Percentiles rank a stretch among this genome's conserved stretches.
Evolutionary conservation across 2,329 filamentous ascomycete genomes (phyloP).

Genomic region (Trichoderma sp.): DNA sequence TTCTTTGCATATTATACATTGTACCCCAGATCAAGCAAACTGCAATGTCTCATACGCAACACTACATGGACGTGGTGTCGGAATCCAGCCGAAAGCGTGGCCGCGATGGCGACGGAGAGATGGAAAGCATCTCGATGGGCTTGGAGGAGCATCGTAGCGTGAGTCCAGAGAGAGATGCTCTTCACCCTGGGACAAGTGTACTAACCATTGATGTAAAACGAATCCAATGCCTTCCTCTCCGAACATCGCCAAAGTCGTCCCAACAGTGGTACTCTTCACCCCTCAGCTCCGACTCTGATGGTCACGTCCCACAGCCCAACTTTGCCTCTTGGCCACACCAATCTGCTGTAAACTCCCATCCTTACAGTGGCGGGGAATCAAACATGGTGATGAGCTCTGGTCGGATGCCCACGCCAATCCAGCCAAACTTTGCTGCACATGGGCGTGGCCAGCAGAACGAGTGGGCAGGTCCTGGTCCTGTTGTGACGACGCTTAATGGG

Average conservation of each 20-base stretch:
- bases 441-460: slow-evolving; percentile 55
- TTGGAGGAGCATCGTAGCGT: slow-evolving; percentile 55
- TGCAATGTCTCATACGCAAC: slow-evolving; percentile 42
- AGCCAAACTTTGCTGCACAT: slow-evolving; percentile 58
- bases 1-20: slow-evolving; percentile 7
- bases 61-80: slow-evolving; percentile 35
- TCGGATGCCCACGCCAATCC: slow-evolving; percentile 62
- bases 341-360: slow-evolving; percentile 23
- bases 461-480: slow-evolving; percentile 37
- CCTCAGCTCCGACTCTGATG: slow-evolving; percentile 44
- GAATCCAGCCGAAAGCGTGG: slow-evolving; percentile 47
- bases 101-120: slow-evolving; percentile 49
- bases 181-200: not conserved
- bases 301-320: slow-evolving; percentile 34
- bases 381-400: slow-evolving; percentile 54
- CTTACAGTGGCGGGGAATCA: slow-evolving; percentile 45
- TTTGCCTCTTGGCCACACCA: slow-evolving; percentile 38
- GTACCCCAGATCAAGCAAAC: not conserved
- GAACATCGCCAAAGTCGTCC: slow-evolving; percentile 43
- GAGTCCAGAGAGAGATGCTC: slow-evolving; percentile 28
- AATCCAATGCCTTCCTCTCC: slow-evolving; percentile 53
- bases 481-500: slow-evolving; percentile 38
- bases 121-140: slow-evolving; percentile 40
- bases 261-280: slow-evolving; percentile 36
- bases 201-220: slow-evolving; percentile 47